Evolutionary conservation across 148 eudicot species (phyloP).

Genomic region (Fagopyrum esculentum): DNA sequence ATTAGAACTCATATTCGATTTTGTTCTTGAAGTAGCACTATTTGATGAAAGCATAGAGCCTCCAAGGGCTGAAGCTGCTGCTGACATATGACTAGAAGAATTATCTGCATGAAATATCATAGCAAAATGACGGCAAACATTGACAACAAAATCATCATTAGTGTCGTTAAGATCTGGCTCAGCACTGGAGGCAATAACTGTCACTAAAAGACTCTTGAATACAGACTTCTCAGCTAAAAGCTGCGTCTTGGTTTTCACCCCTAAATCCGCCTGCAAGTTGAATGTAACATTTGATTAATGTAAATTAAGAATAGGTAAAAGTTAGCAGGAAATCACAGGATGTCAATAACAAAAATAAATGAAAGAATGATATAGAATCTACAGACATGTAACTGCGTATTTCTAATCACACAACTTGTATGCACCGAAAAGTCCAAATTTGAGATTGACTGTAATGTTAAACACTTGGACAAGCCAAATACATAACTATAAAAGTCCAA

Average conservation of each 20-base stretch:
- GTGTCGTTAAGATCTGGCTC: slow-evolving; percentile 69
- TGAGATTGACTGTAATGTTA: neutral
- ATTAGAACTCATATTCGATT: slow-evolving; percentile 43
- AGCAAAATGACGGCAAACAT: slow-evolving; percentile 89
- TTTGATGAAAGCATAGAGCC: slow-evolving; percentile 42
- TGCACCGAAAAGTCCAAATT: neutral
- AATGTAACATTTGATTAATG: neutral
- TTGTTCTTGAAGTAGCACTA: slow-evolving; percentile 40
- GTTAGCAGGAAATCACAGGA: neutral
- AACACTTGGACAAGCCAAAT: neutral
- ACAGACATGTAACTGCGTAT: neutral
- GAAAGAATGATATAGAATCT: neutral
- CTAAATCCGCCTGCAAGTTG: slow-evolving; percentile 68
- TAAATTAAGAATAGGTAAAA: neutral
- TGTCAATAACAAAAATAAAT: neutral
- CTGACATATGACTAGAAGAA: slow-evolving; percentile 33
- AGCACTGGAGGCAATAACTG: slow-evolving; percentile 79
- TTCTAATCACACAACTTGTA: neutral
- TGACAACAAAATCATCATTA: slow-evolving; percentile 67
- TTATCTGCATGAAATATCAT: slow-evolving; percentile 72
- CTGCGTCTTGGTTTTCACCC: slow-evolving; percentile 98
- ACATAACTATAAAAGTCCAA: neutral
- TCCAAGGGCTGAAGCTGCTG: slow-evolving; percentile 39
- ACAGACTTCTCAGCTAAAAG: slow-evolving; percentile 96
- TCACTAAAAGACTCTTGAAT: slow-evolving; percentile 85